Base-by-base conservation (phyloP, 2,329 filamentous ascomycete species). In the Ophiosphaerella korrae region DNA sequence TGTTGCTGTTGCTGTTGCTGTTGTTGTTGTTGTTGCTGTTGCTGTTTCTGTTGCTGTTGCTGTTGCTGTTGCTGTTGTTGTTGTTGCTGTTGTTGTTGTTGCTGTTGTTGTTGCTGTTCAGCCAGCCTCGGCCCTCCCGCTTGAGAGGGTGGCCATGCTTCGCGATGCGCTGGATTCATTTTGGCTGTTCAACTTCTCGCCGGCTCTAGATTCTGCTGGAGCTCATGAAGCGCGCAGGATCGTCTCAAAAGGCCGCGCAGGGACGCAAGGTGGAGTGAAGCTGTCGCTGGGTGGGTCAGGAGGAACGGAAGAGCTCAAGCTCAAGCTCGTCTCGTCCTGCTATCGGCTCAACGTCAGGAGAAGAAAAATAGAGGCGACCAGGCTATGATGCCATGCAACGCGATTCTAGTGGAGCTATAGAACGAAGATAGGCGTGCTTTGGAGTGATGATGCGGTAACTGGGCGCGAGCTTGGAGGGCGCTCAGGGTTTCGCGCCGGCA, bases 111-210 rank as follows among this genome's bases (percentile, higher is more conserved):
- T 29, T 29, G 26, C 11, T 29, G 26, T 11, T 29, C 26, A 6
- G 26, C 26, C 7, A 29, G 26, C 50, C 82, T 81, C 29, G 81
- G 75, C 48, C 68, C 67, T 40, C 75, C 67, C 47, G 77, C 73
- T 59, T 83, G 82, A 38, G 77, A 58, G 55, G 67, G 66, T 46
- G 70, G 71, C 73, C 73, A 75, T 54, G 68, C 71, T 58, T 75
- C 73, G 60, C 72, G 73, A 66, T 73, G 71, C 54, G 70, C 64
- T 64, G 72, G 67, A 62, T 74, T 75, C 73, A 75, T 75, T 38
- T 63, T 64, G 68, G 66, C 68, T 61, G 66, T 67, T 66, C 55
- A 65, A 57, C 55, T 60, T 47, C 51, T 53, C 52, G 52, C 63
- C 65, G 64, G 66, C 56, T 48, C 62, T 63, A 64, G 32, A 38